Base-by-base conservation (phyloP, 148 eudicot species). In the Nepenthes gracilis region DNA sequence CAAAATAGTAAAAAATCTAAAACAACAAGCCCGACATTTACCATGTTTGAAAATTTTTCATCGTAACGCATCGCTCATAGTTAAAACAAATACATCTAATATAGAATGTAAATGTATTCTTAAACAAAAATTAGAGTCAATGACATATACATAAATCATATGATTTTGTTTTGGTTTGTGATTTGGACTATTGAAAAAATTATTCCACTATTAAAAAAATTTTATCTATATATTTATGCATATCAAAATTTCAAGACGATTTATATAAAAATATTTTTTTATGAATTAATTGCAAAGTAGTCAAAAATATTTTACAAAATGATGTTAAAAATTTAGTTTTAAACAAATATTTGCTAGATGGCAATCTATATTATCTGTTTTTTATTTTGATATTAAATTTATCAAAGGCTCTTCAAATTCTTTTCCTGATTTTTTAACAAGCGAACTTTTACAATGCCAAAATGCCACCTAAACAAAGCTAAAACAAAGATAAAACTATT, bases 221-320 rank as follows among this genome's bases (percentile, higher is more conserved):
- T 34, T 13, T 59, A 5, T 43, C 33, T 15, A 59, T 59, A 1
- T 33, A 14, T 14, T 13, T 43, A 12, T 59, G 62, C 10, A 59
- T 54, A 4, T n/a, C 0, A 35, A 59, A 59, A 37, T 59, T 59
- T 43, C 33, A 59, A 37, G 47, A 59, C n/a, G 49, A 59, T 59
- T 35, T 59, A n/a, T 59, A 9, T 1, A 38, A 59, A 59, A 59
- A 59, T 12, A 35, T 36, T 59, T 59, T 54, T 2, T 5, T 54
- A 54, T 2, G 33, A 15, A 54, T 54, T 54, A 0, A 54, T 33
- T 54, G 1, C 36, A 15, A 54, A 54, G 2, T 1, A n/a, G 35
- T 12, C 23, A 23, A 54, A 33, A 34, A 54, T 3, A 54, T 54
- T 23, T 23, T 54, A n/a, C 57, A 54, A 54, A 54, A 54, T 6